These are phyloP conservation scores for Amaranthus palmeri DNA, from an alignment of 148 eudicot genomes.

Conservation along the genomic window DNA sequence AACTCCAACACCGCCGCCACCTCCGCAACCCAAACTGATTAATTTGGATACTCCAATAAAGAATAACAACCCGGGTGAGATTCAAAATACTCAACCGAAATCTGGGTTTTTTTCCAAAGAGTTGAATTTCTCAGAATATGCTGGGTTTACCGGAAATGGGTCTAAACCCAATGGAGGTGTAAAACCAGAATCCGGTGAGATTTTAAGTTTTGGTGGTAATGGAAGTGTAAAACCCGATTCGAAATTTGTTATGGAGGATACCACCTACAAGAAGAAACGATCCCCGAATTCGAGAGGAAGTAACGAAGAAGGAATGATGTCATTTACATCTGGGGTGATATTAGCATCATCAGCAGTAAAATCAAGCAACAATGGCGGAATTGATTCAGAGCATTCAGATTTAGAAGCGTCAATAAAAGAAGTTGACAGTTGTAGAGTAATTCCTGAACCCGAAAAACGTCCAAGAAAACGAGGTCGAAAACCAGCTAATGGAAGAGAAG, in stretches of 20 bases:
- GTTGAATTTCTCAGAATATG: conserved; percentile 60
- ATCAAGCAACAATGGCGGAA: conserved; percentile 30
- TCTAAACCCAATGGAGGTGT: conserved; percentile 28
- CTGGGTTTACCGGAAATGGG: conserved; percentile 28
- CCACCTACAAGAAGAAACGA: conserved; percentile 53
- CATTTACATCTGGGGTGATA: conserved; percentile 65
- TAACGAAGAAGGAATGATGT: conserved; percentile 75
- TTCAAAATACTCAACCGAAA: conserved; percentile 20
- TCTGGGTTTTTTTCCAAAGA: conserved; percentile 38
- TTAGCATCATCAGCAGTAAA: conserved; percentile 42
- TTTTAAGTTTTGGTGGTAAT: conserved; percentile 59
- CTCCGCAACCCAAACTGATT: conserved; percentile 17
- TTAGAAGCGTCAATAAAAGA: conserved; percentile 72
- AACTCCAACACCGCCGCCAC: conserved; percentile 2
- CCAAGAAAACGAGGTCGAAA: conserved; percentile 85
- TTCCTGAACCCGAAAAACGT: conserved; percentile 55
- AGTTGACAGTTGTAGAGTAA: conserved; percentile 59
- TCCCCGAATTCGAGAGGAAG: conserved; percentile 57
- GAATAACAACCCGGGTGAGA: background rate
- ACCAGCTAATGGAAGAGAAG: conserved; percentile 93
- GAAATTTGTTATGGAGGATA: conserved; percentile 34
- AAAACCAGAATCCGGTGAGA: conserved; percentile 70
- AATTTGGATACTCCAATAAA: conserved; percentile 31
- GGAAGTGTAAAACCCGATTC: conserved; percentile 39
- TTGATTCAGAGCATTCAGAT: conserved; percentile 76